Evolutionary conservation across 2,329 filamentous ascomycete genomes (phyloP), one percentile per base, ranked within the genome.

Genomic region (Cryphonectria naterciae): DNA sequence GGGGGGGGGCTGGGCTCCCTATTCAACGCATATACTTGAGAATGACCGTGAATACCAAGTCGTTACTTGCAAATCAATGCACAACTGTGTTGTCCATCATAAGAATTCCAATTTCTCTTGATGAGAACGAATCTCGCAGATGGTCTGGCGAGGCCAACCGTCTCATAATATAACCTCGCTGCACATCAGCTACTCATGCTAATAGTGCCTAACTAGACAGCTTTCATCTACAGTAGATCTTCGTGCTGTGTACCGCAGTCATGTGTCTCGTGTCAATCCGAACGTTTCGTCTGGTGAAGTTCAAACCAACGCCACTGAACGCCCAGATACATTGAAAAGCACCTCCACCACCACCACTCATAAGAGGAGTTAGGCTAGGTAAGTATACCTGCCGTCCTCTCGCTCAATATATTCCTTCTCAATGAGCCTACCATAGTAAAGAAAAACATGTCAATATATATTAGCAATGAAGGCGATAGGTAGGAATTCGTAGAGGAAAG

Each of bases 401-500:
- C 94, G 86, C 80, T 97, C 94, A 76, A 97, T 89, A 77, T 97
- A 97, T 75, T 97, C 94, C 82, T 97, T 97, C 78, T 97, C 94
- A 68, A 97, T 95, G 74, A 97, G 84, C 79, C 93, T 94, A 75
- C 61, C 77, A 54, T 41, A 10, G 37, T 35, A 13, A 5, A 35
- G 32, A 10, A 35, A 13, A 6, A 65, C 28, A 63, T 5, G 49
- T 66, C 64, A 69, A 49, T 15, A 56, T 15, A 2, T 37, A 37
- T 10, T 4, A 32, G 22, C 35, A 52, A 11, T n/a, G 39, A 63
- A 39, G 61, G 68, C 67, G 56, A 61, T 32, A 54, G 43, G 19
- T 6, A 17, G 43, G 8, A 49, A 8, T 15, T 4, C 17, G n/a
- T n/a, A 49, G 6, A 49, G 10, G 37, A 39, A 39, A 39, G 10